phyloP scores from a whole-genome alignment of 1,284 basidiomycete genomes.

The Sporisorium scitamineum region DNA sequence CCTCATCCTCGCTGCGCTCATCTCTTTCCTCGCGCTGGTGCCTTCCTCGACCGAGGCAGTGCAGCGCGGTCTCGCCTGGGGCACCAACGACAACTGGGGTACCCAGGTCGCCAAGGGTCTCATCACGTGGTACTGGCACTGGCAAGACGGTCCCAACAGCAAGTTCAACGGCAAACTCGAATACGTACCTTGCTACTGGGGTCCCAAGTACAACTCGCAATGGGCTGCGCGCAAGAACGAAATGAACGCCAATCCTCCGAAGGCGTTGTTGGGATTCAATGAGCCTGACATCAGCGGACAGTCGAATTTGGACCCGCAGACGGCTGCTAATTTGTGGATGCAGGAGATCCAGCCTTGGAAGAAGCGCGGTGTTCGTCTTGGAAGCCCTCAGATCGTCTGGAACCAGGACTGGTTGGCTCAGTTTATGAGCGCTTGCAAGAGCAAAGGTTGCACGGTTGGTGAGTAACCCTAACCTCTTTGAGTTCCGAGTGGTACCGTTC shows the following conservation, averaged over 20 bases:
- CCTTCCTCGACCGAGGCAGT: slow-evolving; percentile 25
- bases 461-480: slow-evolving; percentile 23
- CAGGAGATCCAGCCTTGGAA: slow-evolving; percentile 62
- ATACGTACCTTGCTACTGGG: slow-evolving; percentile 66
- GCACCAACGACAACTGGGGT: slow-evolving; percentile 58
- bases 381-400: slow-evolving; percentile 63
- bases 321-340: slow-evolving; percentile 54
- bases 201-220: slow-evolving; percentile 48
- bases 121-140: slow-evolving; percentile 66
- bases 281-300: slow-evolving; percentile 64
- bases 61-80: slow-evolving; percentile 61
- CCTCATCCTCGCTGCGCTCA: slow-evolving; percentile 22
- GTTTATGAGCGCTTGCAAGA: slow-evolving; percentile 58
- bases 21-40: slow-evolving; percentile 17
- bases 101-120: slow-evolving; percentile 49
- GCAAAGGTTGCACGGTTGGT: slow-evolving; percentile 55
- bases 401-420: slow-evolving; percentile 57
- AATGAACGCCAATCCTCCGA: slow-evolving; percentile 47
- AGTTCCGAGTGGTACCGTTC: slow-evolving; percentile 25
- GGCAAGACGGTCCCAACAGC: slow-evolving; percentile 55
- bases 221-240: slow-evolving; percentile 60
- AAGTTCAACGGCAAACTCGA: slow-evolving; percentile 50
- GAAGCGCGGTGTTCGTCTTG: slow-evolving; percentile 56
- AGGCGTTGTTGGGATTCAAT: slow-evolving; percentile 60
- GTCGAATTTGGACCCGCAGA: slow-evolving; percentile 49